Evolutionary conservation across 2,329 filamentous ascomycete species (phyloP).

Genomic region (Aspergillus intermedius): DNA sequence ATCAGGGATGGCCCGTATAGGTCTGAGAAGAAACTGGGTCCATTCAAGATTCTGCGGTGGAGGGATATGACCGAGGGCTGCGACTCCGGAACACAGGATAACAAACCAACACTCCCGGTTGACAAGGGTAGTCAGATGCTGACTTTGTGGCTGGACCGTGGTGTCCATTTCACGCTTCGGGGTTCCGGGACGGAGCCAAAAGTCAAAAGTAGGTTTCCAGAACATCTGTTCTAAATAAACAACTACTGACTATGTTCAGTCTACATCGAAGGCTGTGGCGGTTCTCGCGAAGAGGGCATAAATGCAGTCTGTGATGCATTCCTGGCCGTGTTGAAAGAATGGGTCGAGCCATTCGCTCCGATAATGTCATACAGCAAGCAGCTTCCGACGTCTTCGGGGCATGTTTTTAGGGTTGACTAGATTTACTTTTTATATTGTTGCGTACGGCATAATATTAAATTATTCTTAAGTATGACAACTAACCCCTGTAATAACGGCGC

Average conservation of each 20-base stretch:
- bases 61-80: slow-evolving; percentile 56
- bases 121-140: slow-evolving; percentile 58
- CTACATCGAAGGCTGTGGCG: slow-evolving; percentile 38
- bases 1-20: slow-evolving; percentile 44
- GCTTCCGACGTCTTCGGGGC: slow-evolving; percentile 34
- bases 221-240: slow-evolving; percentile 1
- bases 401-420: slow-evolving; percentile 20
- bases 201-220: slow-evolving; percentile 49
- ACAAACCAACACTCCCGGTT: slow-evolving; percentile 50
- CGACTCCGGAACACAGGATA: slow-evolving; percentile 50
- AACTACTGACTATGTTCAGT: slow-evolving; percentile 18
- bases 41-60: slow-evolving; percentile 51
- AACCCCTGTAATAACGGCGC: too few species aligned
- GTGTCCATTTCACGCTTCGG: slow-evolving; percentile 53
- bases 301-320: slow-evolving; percentile 33
- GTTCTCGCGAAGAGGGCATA: slow-evolving; percentile 29
- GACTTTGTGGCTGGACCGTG: slow-evolving; percentile 51
- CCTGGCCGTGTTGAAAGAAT: slow-evolving; percentile 30
- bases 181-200: slow-evolving; percentile 62
- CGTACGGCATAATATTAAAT: too few species aligned
- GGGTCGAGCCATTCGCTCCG: slow-evolving; percentile 33
- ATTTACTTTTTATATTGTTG: too few species aligned
- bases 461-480: too few species aligned
- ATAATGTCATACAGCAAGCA: slow-evolving; percentile 30
- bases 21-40: slow-evolving; percentile 43